Conservation (phyloP, 768 basidiomycete genomes). For the Termitomyces heimii region DNA sequence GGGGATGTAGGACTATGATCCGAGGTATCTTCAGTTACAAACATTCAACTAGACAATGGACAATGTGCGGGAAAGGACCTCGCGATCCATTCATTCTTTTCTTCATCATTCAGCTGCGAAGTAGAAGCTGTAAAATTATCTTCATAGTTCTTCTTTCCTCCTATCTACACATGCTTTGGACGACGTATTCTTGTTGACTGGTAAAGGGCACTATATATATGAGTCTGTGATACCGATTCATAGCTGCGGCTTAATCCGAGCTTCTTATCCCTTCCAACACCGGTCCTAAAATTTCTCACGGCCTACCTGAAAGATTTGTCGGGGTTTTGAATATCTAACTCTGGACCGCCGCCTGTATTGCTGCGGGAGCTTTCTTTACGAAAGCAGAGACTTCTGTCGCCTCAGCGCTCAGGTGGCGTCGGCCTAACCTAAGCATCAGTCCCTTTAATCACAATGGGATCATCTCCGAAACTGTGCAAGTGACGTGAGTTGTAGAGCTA, state of each 20-base stretch:
- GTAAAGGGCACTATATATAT: neutral
- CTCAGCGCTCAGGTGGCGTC: neutral
- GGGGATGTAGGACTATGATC: neutral
- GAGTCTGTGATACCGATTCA: neutral
- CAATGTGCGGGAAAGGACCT: neutral
- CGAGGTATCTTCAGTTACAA: neutral
- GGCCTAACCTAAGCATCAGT: neutral
- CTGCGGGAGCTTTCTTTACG: neutral
- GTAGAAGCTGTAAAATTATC: neutral
- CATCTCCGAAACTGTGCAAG: neutral
- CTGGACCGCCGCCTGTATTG: neutral
- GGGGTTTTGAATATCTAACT: neutral
- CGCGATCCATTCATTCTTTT: neutral
- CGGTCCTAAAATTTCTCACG: neutral
- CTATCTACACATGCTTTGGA: neutral
- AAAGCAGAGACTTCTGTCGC: neutral
- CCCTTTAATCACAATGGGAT: neutral
- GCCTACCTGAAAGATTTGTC: neutral
- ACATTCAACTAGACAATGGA: neutral
- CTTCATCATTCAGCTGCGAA: neutral
- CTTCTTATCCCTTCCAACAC: neutral
- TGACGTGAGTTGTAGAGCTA: neutral
- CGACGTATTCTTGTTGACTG: neutral
- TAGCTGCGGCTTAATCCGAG: neutral
- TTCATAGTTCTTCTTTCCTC: neutral